Conservation (phyloP, 768 basidiomycete species). For the Dacryopinax spathularia region DNA sequence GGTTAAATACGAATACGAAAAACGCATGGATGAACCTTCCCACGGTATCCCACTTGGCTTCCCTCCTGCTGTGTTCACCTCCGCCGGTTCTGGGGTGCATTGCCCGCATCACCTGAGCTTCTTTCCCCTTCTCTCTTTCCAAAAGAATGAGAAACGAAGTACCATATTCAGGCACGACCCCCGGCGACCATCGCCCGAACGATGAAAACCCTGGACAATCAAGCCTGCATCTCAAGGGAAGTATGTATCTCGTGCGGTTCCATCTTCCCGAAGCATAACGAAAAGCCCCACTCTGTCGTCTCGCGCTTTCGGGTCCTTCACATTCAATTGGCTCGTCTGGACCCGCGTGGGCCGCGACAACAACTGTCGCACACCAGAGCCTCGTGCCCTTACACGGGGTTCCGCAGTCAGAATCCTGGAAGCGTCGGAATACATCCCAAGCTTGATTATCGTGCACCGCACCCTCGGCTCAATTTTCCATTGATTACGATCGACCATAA, state of each 20-base stretch:
- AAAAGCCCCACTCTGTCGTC: neutral
- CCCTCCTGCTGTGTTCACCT: too few relatives aligned
- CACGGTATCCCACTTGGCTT: neutral
- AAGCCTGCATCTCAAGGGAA: neutral
- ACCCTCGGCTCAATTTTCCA: neutral
- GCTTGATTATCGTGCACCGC: neutral
- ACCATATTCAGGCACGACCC: neutral
- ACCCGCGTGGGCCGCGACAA: neutral
- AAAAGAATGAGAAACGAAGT: neutral
- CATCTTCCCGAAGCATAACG: neutral
- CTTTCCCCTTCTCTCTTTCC: neutral
- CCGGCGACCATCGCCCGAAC: neutral
- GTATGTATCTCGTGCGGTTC: neutral
- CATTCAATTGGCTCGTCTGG: neutral
- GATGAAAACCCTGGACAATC: neutral
- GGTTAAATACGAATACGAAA: too few relatives aligned
- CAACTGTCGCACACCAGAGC: neutral
- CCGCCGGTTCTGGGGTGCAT: neutral
- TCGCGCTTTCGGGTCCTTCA: neutral
- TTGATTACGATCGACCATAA: neutral
- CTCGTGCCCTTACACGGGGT: neutral
- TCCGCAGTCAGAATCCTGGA: neutral
- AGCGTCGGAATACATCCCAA: neutral
- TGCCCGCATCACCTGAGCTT: neutral
- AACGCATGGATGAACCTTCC: too few relatives aligned